phyloP scores from a whole-genome alignment of 129 eudicot species.

The Helianthus tuberosus region DNA sequence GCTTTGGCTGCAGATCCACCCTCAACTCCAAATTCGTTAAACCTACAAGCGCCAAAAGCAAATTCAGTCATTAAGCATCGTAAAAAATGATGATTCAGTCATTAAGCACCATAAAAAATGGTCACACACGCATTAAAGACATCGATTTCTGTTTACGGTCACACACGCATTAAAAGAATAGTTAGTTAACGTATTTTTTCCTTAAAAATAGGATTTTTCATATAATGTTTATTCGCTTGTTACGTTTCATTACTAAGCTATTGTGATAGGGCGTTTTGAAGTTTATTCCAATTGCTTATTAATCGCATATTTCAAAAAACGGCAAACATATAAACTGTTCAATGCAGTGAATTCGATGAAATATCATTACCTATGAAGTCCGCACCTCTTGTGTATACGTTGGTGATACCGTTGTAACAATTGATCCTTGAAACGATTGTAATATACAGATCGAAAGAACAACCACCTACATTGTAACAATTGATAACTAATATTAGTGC shows the following conservation, averaged over 20 bases:
- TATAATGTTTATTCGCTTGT: slow-evolving; percentile 1
- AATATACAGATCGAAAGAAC: too few relatives aligned
- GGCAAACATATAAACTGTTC: not conserved
- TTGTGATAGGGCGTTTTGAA: not conserved
- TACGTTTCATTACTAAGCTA: not conserved
- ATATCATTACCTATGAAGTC: too few relatives aligned
- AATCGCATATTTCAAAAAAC: too few relatives aligned
- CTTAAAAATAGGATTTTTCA: not conserved
- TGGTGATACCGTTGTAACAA: too few relatives aligned
- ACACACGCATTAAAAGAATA: slow-evolving; percentile 1
- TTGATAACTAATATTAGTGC: too few relatives aligned
- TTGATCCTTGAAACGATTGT: too few relatives aligned
- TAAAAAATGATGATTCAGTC: not conserved
- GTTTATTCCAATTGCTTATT: not conserved
- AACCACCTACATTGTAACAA: too few relatives aligned
- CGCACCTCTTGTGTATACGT: too few relatives aligned
- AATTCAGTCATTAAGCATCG: not conserved
- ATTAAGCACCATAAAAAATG: too few relatives aligned
- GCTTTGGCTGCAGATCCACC: slow-evolving; percentile 84
- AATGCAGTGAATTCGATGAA: too few relatives aligned
- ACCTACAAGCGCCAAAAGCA: not conserved
- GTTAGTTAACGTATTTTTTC: not conserved
- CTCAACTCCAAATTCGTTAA: not conserved
- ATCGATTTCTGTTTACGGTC: slow-evolving; percentile 42
- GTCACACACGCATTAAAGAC: too few relatives aligned